Conservation (phyloP, 805 yeast species). For the Barnettozyma californica region DNA sequence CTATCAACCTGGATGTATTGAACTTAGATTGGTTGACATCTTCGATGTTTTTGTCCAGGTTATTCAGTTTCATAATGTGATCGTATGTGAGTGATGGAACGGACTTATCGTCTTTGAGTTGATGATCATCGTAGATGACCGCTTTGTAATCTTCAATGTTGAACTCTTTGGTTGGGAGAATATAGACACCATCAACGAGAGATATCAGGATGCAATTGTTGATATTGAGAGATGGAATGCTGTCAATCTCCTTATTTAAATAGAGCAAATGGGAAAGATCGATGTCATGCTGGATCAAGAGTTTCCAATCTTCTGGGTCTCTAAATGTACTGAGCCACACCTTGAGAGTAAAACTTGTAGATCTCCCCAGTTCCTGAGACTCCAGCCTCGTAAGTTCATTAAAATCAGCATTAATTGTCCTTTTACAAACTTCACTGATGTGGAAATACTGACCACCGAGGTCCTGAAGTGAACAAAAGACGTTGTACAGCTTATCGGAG, state of each 20-base stretch:
- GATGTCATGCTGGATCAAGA: conserved; percentile 23
- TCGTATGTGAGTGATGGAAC: conserved; percentile 32
- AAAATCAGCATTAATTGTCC: conserved; percentile 27
- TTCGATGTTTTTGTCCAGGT: conserved; percentile 31
- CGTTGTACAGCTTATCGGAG: conserved; percentile 25
- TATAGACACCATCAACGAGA: conserved; percentile 28
- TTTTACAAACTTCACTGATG: conserved; percentile 29
- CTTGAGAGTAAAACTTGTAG: conserved; percentile 13
- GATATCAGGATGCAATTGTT: conserved; percentile 24
- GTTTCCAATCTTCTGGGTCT: conserved; percentile 19
- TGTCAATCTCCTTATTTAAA: conserved; percentile 27
- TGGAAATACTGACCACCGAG: conserved; percentile 26
- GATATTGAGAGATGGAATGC: conserved; percentile 13
- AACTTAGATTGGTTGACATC: conserved; percentile 27
- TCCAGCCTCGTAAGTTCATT: conserved; percentile 23
- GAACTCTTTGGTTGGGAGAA: conserved; percentile 11
- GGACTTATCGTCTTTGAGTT: conserved; percentile 4
- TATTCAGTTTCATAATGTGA: conserved; percentile 37
- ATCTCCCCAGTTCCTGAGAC: conserved; percentile 6
- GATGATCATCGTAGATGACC: conserved; percentile 2
- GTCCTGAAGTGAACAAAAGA: conserved; percentile 32
- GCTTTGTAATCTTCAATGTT: conserved; percentile 10
- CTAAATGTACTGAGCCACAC: conserved; percentile 17
- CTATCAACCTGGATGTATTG: conserved; percentile 12
- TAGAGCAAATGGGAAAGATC: conserved; percentile 28